Conservation (phyloP, 2,329 filamentous ascomycete genomes). For the Aspergillus versicolor region DNA sequence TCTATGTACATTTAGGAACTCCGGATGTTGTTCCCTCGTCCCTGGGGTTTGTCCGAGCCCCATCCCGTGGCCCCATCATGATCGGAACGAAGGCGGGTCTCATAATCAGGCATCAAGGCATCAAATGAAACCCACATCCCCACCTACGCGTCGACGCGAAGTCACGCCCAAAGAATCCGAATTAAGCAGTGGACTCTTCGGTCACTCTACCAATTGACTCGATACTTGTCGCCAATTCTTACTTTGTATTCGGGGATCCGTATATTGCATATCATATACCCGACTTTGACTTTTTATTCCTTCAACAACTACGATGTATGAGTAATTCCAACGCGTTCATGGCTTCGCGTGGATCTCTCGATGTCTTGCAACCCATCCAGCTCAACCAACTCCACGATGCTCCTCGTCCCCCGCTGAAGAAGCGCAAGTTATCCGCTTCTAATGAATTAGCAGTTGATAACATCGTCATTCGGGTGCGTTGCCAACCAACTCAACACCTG, state of each 20-base stretch:
- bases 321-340: slow-evolving; percentile 31
- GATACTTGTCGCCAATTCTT: not conserved
- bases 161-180: slow-evolving; percentile 12
- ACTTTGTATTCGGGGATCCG: not conserved
- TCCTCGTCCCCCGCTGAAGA: slow-evolving; percentile 29
- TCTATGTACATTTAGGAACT: too few relatives aligned
- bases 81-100: not conserved
- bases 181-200: not conserved
- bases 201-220: not conserved
- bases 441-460: slow-evolving; percentile 21
- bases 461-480: slow-evolving; percentile 35
- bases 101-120: slow-evolving; percentile 6
- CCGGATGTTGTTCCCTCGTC: not conserved
- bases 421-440: slow-evolving; percentile 30
- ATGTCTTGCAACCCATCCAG: slow-evolving; percentile 34
- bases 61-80: not conserved
- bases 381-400: slow-evolving; percentile 31
- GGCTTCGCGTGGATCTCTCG: slow-evolving; percentile 34
- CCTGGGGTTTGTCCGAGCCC: slow-evolving; percentile 3
- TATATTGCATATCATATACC: not conserved
- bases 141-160: slow-evolving; percentile 25
- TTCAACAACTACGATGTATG: slow-evolving; percentile 12
- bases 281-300: not conserved
- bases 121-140: not conserved
- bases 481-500: not conserved